Base-by-base conservation (phyloP, 2,329 filamentous ascomycete species). In the Sporothrix mexicana region DNA sequence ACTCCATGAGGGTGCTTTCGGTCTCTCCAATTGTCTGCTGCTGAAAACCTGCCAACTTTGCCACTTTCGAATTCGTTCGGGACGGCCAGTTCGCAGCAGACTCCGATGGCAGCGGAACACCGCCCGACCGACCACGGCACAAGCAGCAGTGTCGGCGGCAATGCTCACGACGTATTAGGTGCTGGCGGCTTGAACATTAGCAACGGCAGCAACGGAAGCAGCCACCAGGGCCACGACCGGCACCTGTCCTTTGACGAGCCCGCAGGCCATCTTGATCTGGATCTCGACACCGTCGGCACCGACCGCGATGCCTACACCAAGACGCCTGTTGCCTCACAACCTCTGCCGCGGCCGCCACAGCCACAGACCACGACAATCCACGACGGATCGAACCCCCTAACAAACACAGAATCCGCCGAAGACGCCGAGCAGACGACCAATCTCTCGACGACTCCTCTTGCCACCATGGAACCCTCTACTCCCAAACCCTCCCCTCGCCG, bases 101-200 rank as follows among this genome's bases (percentile, higher is more conserved):
- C 51, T 41, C 73, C 74, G 71, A 75, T 75, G 74, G 74, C 72
- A 66, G 70, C 71, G 74, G 59, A 45, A 62, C 71, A 69, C 41
- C 67, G 43, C 41, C 62, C 70, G 51, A 47, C 57, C 67, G 70
- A 74, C 70, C 23, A 66, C 73, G 64, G 68, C 73, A 62, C 53
- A 51, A 13, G 13, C 49, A 53, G 47, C 69, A 53, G 53, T 57
- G 69, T 36, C 71, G 36, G 12, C 72, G 71, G 51, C 70, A 62
- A 23, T 69, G 41, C 36, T 49, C 71, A 20, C 20, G 12, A 36
- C 30, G 30, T 7, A 36, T 36, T 36, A 4, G 30, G 30, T 36
- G 30, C 30, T 36, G 30, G 30, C 30, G 30, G 30, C 30, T 36
- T 36, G 30, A 36, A 36, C 30, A 36, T 36, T 36, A 36, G 30